Evolutionary conservation across 2,329 filamentous ascomycete genomes (phyloP), one percentile per base, ranked within the genome.

Genomic region (Penicillium sp.): DNA sequence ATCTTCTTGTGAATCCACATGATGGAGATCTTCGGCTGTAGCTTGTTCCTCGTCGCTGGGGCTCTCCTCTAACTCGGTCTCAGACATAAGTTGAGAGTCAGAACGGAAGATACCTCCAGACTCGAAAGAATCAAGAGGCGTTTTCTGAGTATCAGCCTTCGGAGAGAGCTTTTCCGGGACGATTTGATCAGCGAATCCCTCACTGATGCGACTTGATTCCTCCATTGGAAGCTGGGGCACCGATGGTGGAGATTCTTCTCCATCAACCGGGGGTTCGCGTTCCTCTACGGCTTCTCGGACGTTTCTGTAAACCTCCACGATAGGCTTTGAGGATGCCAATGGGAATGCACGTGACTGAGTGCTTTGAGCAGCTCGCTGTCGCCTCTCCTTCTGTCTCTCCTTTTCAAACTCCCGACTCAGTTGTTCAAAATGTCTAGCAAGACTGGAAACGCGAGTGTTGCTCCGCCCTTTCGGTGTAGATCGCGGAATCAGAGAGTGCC

Each of bases 381-480:
- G 89, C 63, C 91, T 86, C 72, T 98, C 93, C 49, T 90, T 88
- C 64, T 96, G 85, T 45, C 95, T 86, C 75, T 99, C 93, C 67
- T 93, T 96, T 70, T 97, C 92, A 65, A 99, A 99, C 70, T 99
- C 96, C 25, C 93, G 88, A 66, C 92, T 97, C 55, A 99, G 82
- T 73, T 98, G 93, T 74, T 99, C 96, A 70, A 99, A 98, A 72
- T 98, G 95, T 66, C 91, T 91, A 19, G 95, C 92, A 50, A 99
- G 81, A n/a, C 88, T 92, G 9, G 92, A 96, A 2, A 99, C 95
- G 67, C 90, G 91, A 3, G 90, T 86, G 52, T 88, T 84, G 63
- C 87, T 88, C 65, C 84, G 87, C 70, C 88, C 90, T 50, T 73
- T 69, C 50, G 89, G 87, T 27, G 96, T 86, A 26, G 95, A 95